These are phyloP conservation scores for Iberis pinnata DNA, from an alignment of 345 rosid species.

Conservation along the genomic window DNA sequence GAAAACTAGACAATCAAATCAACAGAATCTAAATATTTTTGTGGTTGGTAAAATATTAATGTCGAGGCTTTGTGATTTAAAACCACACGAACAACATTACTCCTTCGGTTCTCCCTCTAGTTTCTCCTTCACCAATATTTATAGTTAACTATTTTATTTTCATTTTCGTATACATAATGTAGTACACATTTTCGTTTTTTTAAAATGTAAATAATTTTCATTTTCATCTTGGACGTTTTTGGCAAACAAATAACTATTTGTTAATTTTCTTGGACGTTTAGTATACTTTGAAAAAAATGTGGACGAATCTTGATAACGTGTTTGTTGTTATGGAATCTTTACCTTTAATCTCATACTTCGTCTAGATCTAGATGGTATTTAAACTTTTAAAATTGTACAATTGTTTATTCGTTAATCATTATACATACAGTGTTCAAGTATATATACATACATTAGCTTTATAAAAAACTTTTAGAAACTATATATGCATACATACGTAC, in stretches of 20 bases:
- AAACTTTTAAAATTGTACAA: neutral
- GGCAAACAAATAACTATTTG: neutral
- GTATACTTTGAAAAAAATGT: neutral
- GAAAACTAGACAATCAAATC: neutral
- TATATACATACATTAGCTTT: too few relatives aligned
- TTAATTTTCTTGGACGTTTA: constrained; percentile 2
- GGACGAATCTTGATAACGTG: constrained; percentile 26
- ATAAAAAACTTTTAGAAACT: too few relatives aligned
- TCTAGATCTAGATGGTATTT: constrained; percentile 7
- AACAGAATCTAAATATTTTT: neutral
- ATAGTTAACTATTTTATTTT: neutral
- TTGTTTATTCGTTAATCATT: neutral
- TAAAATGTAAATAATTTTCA: neutral
- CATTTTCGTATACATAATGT: too few relatives aligned
- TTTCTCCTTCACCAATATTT: neutral
- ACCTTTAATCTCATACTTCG: constrained; percentile 24
- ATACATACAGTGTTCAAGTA: neutral
- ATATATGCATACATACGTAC: too few relatives aligned
- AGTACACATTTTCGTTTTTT: neutral
- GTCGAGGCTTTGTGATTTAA: neutral
- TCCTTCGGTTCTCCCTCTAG: constrained; percentile 13
- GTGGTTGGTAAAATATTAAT: neutral
- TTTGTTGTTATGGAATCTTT: constrained; percentile 23
- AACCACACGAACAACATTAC: neutral
- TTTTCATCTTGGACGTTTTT: neutral